Evolutionary conservation across 805 yeast species (phyloP), one percentile per base, ranked within the genome.

Genomic region (Schwanniomyces sp.): DNA sequence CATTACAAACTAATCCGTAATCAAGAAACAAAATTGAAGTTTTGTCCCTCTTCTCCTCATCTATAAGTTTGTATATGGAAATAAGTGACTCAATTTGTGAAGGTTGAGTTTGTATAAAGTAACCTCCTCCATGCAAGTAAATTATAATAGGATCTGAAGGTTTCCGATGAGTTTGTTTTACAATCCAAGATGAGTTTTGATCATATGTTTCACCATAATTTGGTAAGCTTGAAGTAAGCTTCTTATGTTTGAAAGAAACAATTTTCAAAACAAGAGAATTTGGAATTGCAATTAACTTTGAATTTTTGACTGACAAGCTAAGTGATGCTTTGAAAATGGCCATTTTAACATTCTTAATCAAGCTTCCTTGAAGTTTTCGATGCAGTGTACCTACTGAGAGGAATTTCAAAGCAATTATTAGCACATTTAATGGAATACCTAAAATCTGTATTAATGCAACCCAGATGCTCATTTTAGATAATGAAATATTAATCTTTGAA

Each of bases 91-190:
- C 63, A 29, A 70, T 40, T 47, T 72, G 78, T 10, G 34, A 24
- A 7, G 43, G 43, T 12, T 25, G 26, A 2, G 47, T 28, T n/a
- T 44, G 37, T 11, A 44, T 8, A 24, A 44, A 39, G 40, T 26
- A 44, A 3, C 47, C 47, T 2, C 78, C 78, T 12, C 78, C 76
- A 49, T 73, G 78, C 7, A 59, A 49, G 40, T 58, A 73, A 16
- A 73, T 49, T 9, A 73, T 45, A 27, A 69, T 56, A 18, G 72
- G 71, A 45, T 64, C 72, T 1, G 45, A 46, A 1, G 57, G 47
- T 5, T 53, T 55, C 37, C 59, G 54, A 34, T 55, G 55, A 10
- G 61, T 61, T 44, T 62, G 63, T 45, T 63, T 64, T 5, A 56
- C 67, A 12, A 72, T 49, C 77, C 76, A 73, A 37, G 2, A 39